phyloP scores from a whole-genome alignment of 805 yeast species.

The Wickerhamomyces chaumierensis region DNA sequence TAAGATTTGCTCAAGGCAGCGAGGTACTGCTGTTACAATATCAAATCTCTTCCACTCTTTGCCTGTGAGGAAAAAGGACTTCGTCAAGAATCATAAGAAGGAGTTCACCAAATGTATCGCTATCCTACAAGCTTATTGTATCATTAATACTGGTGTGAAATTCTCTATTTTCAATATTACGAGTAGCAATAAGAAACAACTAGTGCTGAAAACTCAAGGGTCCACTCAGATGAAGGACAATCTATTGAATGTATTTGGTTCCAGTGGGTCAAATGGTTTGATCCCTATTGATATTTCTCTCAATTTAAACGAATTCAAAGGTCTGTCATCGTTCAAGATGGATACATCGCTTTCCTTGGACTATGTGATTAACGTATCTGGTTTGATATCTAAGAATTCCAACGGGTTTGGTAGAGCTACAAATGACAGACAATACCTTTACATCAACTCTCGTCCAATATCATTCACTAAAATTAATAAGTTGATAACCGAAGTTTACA shows the following conservation, averaged over 20 bases:
- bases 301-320: constrained; percentile 21
- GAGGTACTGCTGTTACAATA: constrained; percentile 61
- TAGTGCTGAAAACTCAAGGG: constrained; percentile 52
- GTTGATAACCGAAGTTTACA: constrained; percentile 64
- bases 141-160: constrained; percentile 44
- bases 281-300: constrained; percentile 34
- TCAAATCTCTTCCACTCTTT: constrained; percentile 49
- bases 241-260: constrained; percentile 60
- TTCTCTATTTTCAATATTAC: constrained; percentile 48
- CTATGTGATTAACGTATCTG: constrained; percentile 32
- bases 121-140: constrained; percentile 55
- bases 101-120: constrained; percentile 64
- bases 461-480: constrained; percentile 40
- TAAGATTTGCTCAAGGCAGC: constrained; percentile 36
- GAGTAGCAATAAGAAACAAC: constrained; percentile 34
- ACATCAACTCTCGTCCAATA: constrained; percentile 70
- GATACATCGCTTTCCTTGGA: constrained; percentile 7
- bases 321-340: constrained; percentile 7
- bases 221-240: constrained; percentile 37
- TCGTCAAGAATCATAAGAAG: constrained; percentile 51
- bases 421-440: constrained; percentile 66
- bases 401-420: constrained; percentile 69
- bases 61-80: constrained; percentile 77
- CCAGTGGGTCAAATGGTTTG: constrained; percentile 49
- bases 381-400: constrained; percentile 65